Percentiles rank a stretch among this genome's conserved stretches.
Conservation (phyloP, 495 filamentous ascomycete species). For the Aspergillus leporis region DNA sequence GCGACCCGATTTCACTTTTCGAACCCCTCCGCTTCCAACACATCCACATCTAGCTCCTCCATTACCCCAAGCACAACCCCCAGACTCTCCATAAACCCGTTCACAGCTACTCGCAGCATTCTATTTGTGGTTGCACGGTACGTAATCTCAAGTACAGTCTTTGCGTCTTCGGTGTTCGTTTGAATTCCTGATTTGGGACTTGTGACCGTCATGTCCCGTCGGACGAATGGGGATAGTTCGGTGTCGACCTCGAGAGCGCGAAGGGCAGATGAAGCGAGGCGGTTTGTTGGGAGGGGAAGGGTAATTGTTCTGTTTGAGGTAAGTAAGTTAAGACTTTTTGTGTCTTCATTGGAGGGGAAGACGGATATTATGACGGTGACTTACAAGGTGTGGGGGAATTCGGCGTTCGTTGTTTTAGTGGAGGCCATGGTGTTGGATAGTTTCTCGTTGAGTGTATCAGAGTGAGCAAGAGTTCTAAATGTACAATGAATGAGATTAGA, state of each 20-base stretch:
- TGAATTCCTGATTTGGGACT: slow-evolving; percentile 31
- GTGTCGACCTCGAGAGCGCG: slow-evolving; percentile 79
- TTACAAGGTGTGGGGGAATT: slow-evolving; percentile 75
- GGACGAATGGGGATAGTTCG: slow-evolving; percentile 82
- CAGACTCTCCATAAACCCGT: slow-evolving; percentile 95
- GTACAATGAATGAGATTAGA: not conserved
- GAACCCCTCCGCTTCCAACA: slow-evolving; percentile 48
- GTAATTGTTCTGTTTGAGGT: slow-evolving; percentile 62
- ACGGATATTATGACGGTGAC: slow-evolving; percentile 21
- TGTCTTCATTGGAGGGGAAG: slow-evolving; percentile 3
- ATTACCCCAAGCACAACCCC: slow-evolving; percentile 81
- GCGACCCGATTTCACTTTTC: slow-evolving; percentile 22
- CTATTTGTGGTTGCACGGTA: slow-evolving; percentile 92
- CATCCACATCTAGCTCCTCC: slow-evolving; percentile 86
- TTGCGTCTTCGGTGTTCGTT: slow-evolving; percentile 35
- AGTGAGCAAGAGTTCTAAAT: not conserved
- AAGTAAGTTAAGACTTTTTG: slow-evolving; percentile 16
- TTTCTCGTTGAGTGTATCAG: not conserved
- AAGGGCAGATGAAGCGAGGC: slow-evolving; percentile 75
- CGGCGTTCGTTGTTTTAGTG: slow-evolving; percentile 36
- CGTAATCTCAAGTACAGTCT: slow-evolving; percentile 66
- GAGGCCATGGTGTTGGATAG: not conserved
- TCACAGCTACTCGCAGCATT: slow-evolving; percentile 95
- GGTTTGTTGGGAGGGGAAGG: slow-evolving; percentile 79
- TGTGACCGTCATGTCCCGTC: slow-evolving; percentile 64